Base-by-base conservation (phyloP, 345 rosid species). In the Theobroma cacao region DNA sequence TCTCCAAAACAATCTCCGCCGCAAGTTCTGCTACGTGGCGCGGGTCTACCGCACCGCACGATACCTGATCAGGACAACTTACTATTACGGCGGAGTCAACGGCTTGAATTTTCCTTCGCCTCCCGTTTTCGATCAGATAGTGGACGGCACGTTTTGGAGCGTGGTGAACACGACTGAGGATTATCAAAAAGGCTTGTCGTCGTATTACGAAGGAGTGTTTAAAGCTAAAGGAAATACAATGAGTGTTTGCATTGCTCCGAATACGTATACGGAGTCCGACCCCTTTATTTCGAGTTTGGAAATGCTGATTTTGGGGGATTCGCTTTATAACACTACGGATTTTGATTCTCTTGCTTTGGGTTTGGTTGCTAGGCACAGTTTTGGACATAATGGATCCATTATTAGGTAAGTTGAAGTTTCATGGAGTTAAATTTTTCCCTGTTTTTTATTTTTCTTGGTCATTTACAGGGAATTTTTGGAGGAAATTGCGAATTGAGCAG, bases 281-380 rank as follows among this genome's bases (percentile, higher is more conserved):
- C 97, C 97, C 28, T 96, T 96, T 84, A 89, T 96, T 80, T 92
- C 97, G n/a, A 92, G 93, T 2, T 52, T 96, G 82, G 99, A 94
- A 84, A 79, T 94, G 52, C 87, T 96, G 48, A 77, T 84, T 64
- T 77, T 94, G 52, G 88, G 77, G 26, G 87, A 50, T 81, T 89
- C 94, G 18, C 50, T 91, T 45, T 96, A 96, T 63, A 96, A 90
- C 78, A 85, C 93, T 9, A 96, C 98, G 2, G 83, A 91, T 78
- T 94, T 96, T 33, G 24, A 7, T 40, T 73, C 31, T 24, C 47
- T 28, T 72, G 98, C 89, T 1, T 82, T 96, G 31, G 59, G 85
- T 59, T 85, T 96, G 85, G 85, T 90, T 78, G 91, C 92, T 11
- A 87, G 99, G 82, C 89, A 90, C 80, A 91, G 90, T 76, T 96